These are phyloP conservation scores for Coprinopsis strossmayeri DNA, from an alignment of 768 basidiomycete genomes.

Conservation along the genomic window DNA sequence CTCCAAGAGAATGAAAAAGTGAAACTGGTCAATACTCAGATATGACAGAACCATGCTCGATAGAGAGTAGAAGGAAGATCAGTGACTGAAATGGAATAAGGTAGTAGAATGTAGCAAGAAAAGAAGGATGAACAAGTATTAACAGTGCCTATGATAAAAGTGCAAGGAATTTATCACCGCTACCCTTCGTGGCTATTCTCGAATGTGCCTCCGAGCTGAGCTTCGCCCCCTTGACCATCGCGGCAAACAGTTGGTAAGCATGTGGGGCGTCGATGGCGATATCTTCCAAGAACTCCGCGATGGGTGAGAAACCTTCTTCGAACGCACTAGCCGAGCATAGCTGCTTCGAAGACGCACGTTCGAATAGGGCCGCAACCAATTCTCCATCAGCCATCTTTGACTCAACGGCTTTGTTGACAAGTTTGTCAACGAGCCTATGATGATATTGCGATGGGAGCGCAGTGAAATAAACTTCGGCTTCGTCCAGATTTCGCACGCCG, in stretches of 20 bases:
- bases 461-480: conserved; percentile 84
- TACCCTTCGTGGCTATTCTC: conserved; percentile 55
- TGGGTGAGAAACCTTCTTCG: conserved; percentile 65
- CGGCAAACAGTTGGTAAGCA: conserved; percentile 70
- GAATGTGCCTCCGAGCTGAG: conserved; percentile 55
- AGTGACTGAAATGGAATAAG: neutral
- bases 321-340: conserved; percentile 55
- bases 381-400: conserved; percentile 76
- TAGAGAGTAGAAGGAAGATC: conserved; percentile 1
- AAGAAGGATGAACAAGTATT: conserved; percentile 6
- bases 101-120: conserved; percentile 3
- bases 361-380: conserved; percentile 73
- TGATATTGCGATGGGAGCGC: conserved; percentile 63
- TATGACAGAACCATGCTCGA: too few species aligned
- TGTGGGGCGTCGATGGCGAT: conserved; percentile 87
- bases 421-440: conserved; percentile 61
- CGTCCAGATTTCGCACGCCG: conserved; percentile 74
- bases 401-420: conserved; percentile 71
- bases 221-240: conserved; percentile 64
- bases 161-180: conserved; percentile 49
- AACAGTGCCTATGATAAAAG: conserved; percentile 43
- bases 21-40: too few species aligned
- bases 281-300: conserved; percentile 80
- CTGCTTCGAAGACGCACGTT: conserved; percentile 50
- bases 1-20: conserved; percentile 6